Evolutionary conservation across 495 filamentous ascomycete species (phyloP), one percentile per base, ranked within the genome.

Genomic region (Extremus antarcticus): DNA sequence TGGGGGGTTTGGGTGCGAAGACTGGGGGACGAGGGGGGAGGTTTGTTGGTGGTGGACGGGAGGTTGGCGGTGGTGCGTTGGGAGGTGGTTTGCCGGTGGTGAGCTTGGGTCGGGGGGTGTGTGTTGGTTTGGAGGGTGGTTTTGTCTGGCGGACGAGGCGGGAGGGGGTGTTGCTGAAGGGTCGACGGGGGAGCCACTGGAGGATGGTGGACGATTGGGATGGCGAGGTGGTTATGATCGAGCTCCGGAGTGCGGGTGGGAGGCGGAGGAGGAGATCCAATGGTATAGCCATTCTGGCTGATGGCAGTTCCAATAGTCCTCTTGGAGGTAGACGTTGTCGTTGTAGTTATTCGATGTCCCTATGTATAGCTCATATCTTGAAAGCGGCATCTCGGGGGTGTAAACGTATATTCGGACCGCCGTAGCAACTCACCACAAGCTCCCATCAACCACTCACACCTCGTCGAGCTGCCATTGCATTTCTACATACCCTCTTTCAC

Each of bases 261-360:
- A 48, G 46, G 46, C 46, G 46, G 19, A 48, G 23, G 46, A 48
- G 46, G 46, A n/a, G 46, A 4, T 48, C 11, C 23, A 48, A 21
- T 23, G 23, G 17, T 2, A 23, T 17, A 7, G 46, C 9, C 46
- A 48, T 48, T 10, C 11, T 48, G 19, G 20, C 3, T 45, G 16
- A 17, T 7, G 15, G 16, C 20, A n/a, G 16, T 45, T 39, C 9
- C 9, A n/a, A 39, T 9, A 39, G 35, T n/a, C n/a, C 35, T 9
- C 9, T 39, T n/a, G n/a, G n/a, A n/a, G n/a, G n/a, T n/a, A n/a
- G n/a, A n/a, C n/a, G n/a, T n/a, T n/a, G n/a, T n/a, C n/a, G n/a
- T n/a, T n/a, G n/a, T n/a, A n/a, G n/a, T n/a, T n/a, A n/a, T n/a
- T 40, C n/a, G 9, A n/a, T 45, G 41, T 45, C 41, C 41, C 15